Evolutionary conservation across 306 rosid species (phyloP).

Genomic region (Abrus pulchellus): DNA sequence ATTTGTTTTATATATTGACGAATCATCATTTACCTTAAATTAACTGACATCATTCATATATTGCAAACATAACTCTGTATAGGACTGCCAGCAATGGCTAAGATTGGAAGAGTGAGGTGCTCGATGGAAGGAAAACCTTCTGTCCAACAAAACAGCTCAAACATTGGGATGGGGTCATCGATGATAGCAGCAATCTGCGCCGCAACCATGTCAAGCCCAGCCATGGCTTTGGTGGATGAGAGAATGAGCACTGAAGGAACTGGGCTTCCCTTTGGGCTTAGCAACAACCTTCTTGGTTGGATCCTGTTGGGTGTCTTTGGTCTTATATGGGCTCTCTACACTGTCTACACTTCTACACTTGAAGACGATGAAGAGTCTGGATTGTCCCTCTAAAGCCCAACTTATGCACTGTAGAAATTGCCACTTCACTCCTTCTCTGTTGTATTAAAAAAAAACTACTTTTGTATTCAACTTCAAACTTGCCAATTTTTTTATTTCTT

Average conservation of each 20-base stretch:
- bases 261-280: constrained; percentile 92
- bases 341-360: constrained; percentile 68
- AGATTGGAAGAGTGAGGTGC: constrained; percentile 80
- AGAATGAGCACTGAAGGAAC: constrained; percentile 94
- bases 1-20: neutral
- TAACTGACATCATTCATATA: neutral
- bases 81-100: constrained; percentile 75
- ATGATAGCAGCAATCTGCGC: constrained; percentile 74
- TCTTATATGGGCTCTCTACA: constrained; percentile 72
- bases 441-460: constrained; percentile 35
- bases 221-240: constrained; percentile 95
- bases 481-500: constrained; percentile 13
- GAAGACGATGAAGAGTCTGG: constrained; percentile 98
- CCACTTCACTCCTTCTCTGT: constrained; percentile 39
- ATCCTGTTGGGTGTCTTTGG: constrained; percentile 80
- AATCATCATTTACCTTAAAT: constrained; percentile 11
- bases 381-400: constrained; percentile 70
- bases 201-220: constrained; percentile 78
- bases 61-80: constrained; percentile 27
- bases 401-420: constrained; percentile 49
- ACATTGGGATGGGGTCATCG: constrained; percentile 74
- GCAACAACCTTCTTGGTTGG: constrained; percentile 98
- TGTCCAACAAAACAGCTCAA: constrained; percentile 51
- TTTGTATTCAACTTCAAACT: constrained; percentile 38
- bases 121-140: constrained; percentile 63